phyloP scores from a whole-genome alignment of 768 basidiomycete species.

The Pleurotus platypus region DNA sequence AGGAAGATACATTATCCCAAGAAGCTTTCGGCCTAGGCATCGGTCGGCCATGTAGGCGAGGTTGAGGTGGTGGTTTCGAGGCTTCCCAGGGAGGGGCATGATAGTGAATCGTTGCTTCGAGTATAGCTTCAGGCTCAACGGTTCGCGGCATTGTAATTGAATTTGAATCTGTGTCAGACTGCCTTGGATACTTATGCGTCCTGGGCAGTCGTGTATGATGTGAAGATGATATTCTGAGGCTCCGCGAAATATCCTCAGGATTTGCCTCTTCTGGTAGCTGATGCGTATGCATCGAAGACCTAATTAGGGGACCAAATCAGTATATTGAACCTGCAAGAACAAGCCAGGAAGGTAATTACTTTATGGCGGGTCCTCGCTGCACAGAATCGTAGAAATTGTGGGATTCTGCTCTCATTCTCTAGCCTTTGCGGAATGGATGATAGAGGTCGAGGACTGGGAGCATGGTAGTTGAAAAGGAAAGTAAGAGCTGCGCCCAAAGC shows the following conservation, averaged over 20 bases:
- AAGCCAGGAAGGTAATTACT: constrained; percentile 18
- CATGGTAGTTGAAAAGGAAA: constrained; percentile 21
- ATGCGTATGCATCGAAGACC: constrained; percentile 18
- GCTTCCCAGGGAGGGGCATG: constrained; percentile 29
- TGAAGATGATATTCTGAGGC: constrained; percentile 59
- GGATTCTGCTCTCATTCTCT: constrained; percentile 33
- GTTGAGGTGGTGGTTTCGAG: constrained; percentile 14
- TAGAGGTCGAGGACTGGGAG: constrained; percentile 19
- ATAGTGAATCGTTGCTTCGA: constrained; percentile 59
- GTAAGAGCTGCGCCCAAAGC: not conserved
- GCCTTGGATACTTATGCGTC: constrained; percentile 27
- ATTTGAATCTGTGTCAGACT: constrained; percentile 50
- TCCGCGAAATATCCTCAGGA: constrained; percentile 69
- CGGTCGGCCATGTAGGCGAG: constrained; percentile 46
- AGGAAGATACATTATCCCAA: constrained; percentile 69
- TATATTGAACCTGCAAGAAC: constrained; percentile 26
- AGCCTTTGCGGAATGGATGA: constrained; percentile 30
- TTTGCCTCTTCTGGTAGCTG: constrained; percentile 49
- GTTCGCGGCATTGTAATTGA: constrained; percentile 54
- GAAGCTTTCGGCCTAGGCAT: constrained; percentile 57
- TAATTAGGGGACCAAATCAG: constrained; percentile 16
- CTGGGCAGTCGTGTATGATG: constrained; percentile 22
- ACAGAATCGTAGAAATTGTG: constrained; percentile 53
- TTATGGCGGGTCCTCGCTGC: constrained; percentile 33
- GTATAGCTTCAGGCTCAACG: constrained; percentile 62